Percentiles rank a stretch among this genome's conserved stretches.
Conservation (phyloP, 257 asterid genomes). For the Primulina eburnea region DNA sequence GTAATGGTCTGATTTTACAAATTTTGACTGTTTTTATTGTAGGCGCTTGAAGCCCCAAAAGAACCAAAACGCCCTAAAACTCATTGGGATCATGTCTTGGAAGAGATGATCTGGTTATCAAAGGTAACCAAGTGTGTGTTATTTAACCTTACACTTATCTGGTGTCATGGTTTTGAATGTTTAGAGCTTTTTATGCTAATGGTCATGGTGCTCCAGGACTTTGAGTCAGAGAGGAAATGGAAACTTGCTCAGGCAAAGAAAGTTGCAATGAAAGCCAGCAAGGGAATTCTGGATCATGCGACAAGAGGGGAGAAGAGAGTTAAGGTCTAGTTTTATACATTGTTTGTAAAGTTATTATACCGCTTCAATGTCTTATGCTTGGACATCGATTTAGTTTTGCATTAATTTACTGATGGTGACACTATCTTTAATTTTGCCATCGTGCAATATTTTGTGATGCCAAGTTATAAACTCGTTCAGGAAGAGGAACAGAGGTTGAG, state of each 20-base stretch:
- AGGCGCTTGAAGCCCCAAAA: conserved; percentile 95
- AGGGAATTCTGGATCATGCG: conserved; percentile 93
- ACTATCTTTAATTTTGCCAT: conserved; percentile 11
- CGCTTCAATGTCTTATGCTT: conserved; percentile 4
- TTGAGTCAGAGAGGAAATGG: conserved; percentile 99
- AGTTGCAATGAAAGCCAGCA: conserved; percentile 94
- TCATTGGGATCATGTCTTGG: conserved; percentile 99
- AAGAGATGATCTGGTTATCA: conserved; percentile 98
- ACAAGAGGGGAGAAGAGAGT: conserved; percentile 94
- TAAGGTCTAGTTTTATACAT: conserved; percentile 52
- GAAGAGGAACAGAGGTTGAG: conserved; percentile 89
- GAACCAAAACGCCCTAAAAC: conserved; percentile 93
- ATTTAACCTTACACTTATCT: conserved; percentile 11
- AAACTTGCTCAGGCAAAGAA: conserved; percentile 93
- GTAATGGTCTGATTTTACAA: conserved; percentile 7
- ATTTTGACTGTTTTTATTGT: conserved; percentile 21
- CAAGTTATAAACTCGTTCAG: conserved; percentile 40
- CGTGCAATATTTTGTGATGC: conserved; percentile 24
- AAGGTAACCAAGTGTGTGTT: conserved; percentile 52
- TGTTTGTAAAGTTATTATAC: conserved; percentile 20
- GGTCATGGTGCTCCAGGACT: conserved; percentile 56
- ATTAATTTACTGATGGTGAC: conserved; percentile 23
- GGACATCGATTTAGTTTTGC: conserved; percentile 3
- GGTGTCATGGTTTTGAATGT: background rate
- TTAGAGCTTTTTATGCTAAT: conserved; percentile 21